Conservation (phyloP, 495 filamentous ascomycete genomes). For the Endocarpon pusillum region DNA sequence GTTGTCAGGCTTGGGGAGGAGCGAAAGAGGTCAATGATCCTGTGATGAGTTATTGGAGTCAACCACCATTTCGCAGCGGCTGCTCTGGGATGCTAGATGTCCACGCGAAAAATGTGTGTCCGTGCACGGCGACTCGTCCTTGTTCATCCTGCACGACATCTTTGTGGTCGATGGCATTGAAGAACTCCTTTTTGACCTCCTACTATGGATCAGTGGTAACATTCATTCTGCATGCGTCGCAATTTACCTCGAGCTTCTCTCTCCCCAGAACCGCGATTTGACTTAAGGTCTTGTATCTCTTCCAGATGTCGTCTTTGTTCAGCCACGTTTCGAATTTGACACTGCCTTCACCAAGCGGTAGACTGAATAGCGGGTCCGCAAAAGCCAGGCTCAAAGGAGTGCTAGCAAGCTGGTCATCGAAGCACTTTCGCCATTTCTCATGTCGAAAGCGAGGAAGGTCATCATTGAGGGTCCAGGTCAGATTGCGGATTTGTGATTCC, state of each 20-base stretch:
- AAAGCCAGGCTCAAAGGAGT: slow-evolving; percentile 21
- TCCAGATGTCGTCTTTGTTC: slow-evolving; percentile 34
- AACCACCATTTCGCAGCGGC: slow-evolving; percentile 9
- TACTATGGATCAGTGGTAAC: slow-evolving; percentile 5
- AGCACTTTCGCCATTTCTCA: slow-evolving; percentile 32
- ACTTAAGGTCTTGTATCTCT: slow-evolving; percentile 37
- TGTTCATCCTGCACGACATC: slow-evolving; percentile 31
- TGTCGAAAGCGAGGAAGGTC: slow-evolving; percentile 38
- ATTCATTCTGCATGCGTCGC: background rate
- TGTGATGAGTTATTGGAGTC: too few species aligned
- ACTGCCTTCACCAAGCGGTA: slow-evolving; percentile 26
- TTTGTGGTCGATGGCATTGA: slow-evolving; percentile 21
- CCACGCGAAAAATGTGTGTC: slow-evolving; percentile 34
- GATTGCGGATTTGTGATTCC: slow-evolving; percentile 36
- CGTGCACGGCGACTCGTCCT: slow-evolving; percentile 38
- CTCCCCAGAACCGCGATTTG: slow-evolving; percentile 38
- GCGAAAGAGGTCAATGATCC: too few species aligned
- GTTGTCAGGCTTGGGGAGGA: too few species aligned
- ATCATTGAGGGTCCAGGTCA: slow-evolving; percentile 32
- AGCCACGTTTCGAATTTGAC: slow-evolving; percentile 30
- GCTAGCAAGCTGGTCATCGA: slow-evolving; percentile 29
- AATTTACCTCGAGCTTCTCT: slow-evolving; percentile 28
- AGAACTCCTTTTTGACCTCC: slow-evolving; percentile 21
- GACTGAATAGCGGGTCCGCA: slow-evolving; percentile 30
- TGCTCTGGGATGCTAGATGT: slow-evolving; percentile 17